A percentile compares a stretch with the other conserved stretches of the same genome.
Evolutionary conservation across 306 rosid species (phyloP).

Genomic region (Hippophae gyantsensis): DNA sequence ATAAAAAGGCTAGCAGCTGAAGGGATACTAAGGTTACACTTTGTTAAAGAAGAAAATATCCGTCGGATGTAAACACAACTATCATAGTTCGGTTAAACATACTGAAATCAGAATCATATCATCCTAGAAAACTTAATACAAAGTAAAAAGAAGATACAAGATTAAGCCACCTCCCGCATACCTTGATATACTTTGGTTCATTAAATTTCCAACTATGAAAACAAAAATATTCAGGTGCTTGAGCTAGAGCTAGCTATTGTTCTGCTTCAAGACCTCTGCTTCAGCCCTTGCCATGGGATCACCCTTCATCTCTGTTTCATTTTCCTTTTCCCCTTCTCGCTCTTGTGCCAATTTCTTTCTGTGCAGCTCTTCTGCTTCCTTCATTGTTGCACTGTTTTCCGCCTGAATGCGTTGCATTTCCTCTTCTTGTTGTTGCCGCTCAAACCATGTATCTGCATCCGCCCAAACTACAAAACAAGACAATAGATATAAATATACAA

Average conservation of each 20-base stretch:
- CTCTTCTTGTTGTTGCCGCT: constrained; percentile 95
- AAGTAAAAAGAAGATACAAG: no score
- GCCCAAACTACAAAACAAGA: constrained; percentile 71
- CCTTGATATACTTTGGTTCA: no score
- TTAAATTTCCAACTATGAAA: no score
- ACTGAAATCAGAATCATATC: no score
- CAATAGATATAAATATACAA: neutral
- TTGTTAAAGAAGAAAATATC: no score
- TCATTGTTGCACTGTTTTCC: constrained; percentile 72
- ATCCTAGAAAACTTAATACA: no score
- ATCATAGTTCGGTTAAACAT: no score
- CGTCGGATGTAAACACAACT: no score
- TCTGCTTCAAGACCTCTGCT: constrained; percentile 48
- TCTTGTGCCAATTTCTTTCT: constrained; percentile 62
- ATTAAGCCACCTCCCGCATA: no score
- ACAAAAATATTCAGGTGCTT: no score
- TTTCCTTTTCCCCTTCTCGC: constrained; percentile 80
- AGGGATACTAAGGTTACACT: no score
- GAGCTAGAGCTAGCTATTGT: constrained; percentile 9
- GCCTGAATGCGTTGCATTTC: constrained; percentile 78
- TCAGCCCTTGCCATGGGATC: constrained; percentile 78
- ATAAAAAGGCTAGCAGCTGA: no score
- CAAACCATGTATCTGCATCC: constrained; percentile 99
- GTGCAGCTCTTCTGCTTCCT: constrained; percentile 84
- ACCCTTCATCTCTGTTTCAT: constrained; percentile 23